Conservation (phyloP, 1,139 yeast genomes). For the Zygosaccharomyces sapae region DNA sequence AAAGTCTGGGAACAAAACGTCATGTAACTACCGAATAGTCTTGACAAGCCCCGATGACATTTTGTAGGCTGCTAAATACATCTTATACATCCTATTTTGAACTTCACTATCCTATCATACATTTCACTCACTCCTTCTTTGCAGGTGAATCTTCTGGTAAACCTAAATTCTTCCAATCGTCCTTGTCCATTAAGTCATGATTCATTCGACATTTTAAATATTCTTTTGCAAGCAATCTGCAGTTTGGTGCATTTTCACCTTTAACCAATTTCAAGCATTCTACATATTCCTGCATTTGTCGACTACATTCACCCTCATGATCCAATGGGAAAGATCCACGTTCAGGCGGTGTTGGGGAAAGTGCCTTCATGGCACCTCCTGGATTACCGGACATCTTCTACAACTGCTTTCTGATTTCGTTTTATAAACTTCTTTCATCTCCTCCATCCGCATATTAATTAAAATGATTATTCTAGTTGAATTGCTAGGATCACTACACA, state of each 20-base stretch:
- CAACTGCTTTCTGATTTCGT: background rate
- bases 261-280: constrained; percentile 72
- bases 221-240: constrained; percentile 75
- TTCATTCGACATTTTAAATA: constrained; percentile 90
- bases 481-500: background rate
- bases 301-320: constrained; percentile 81
- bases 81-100: too few species aligned
- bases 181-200: constrained; percentile 75
- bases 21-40: too few species aligned
- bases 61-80: too few species aligned
- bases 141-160: constrained; percentile 57
- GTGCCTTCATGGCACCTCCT: constrained; percentile 46
- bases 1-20: too few species aligned
- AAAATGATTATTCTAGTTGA: too few species aligned
- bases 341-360: constrained; percentile 92
- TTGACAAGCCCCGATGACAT: too few species aligned
- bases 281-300: constrained; percentile 69
- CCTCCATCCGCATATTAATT: too few species aligned
- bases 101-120: too few species aligned
- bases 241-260: constrained; percentile 84
- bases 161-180: constrained; percentile 80
- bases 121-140: constrained; percentile 16
- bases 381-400: constrained; percentile 34
- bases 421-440: too few species aligned
- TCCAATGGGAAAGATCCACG: constrained; percentile 95